These are phyloP conservation scores for Globisporangium ultimum DNA, from an alignment of 352 stramenopile genomes.

Conservation along the genomic window DNA sequence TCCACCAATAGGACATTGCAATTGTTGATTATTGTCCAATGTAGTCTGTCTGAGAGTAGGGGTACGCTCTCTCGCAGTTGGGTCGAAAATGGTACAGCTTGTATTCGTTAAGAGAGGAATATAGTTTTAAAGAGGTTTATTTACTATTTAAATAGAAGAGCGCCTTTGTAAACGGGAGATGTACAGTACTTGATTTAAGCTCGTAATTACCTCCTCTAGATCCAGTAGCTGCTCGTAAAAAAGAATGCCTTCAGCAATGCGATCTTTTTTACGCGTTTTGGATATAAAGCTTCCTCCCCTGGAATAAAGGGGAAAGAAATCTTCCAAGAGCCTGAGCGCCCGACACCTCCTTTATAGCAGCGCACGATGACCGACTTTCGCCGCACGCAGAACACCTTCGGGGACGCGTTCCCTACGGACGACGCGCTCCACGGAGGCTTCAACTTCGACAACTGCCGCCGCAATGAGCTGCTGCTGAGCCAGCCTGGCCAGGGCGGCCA, in stretches of 20 bases:
- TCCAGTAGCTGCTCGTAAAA: conserved; percentile 9
- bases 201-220: conserved; percentile 6
- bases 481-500: conserved; percentile 39
- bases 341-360: not conserved
- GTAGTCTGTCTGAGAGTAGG: not conserved
- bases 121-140: not conserved
- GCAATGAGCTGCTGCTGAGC: conserved; percentile 87
- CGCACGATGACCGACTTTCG: conserved; percentile 74
- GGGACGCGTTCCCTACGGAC: conserved; percentile 56
- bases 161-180: not conserved
- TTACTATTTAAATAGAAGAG: conserved; percentile 1
- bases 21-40: conserved; percentile 8
- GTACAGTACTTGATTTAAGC: not conserved
- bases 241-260: not conserved
- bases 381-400: conserved; percentile 77
- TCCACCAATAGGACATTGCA: conserved; percentile 21
- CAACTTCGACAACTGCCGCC: conserved; percentile 92
- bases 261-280: conserved; percentile 12
- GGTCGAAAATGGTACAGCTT: not conserved
- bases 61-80: not conserved
- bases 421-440: conserved; percentile 76
- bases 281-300: conserved; percentile 11
- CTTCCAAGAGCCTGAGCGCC: conserved; percentile 5
- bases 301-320: conserved; percentile 24
- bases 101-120: not conserved